A percentile compares a stretch with the other conserved stretches of the same genome.
These are phyloP conservation scores for Pascua guehoae DNA, from an alignment of 1,284 basidiomycete species.

Conservation along the genomic window DNA sequence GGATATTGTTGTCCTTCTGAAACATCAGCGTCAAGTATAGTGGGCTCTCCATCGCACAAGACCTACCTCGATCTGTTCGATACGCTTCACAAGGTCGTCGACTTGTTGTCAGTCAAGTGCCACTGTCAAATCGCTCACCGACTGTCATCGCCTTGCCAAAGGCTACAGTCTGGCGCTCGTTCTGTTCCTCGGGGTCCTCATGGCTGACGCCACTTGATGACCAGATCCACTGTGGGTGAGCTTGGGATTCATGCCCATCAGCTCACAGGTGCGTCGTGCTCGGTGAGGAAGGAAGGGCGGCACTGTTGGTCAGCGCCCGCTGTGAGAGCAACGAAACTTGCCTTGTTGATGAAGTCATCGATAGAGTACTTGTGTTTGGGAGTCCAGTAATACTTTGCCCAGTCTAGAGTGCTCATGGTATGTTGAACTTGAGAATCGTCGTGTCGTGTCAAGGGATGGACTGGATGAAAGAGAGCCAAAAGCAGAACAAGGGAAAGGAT, in stretches of 20 bases:
- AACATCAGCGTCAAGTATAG: neutral
- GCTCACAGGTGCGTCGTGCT: slow-evolving; percentile 20
- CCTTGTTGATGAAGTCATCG: slow-evolving; percentile 31
- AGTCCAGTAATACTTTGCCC: slow-evolving; percentile 21
- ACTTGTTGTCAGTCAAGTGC: slow-evolving; percentile 17
- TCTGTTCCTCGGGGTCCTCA: slow-evolving; percentile 19
- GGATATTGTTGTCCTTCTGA: slow-evolving; percentile 25
- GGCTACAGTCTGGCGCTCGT: slow-evolving; percentile 3
- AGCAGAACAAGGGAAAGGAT: neutral
- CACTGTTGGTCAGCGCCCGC: slow-evolving; percentile 9
- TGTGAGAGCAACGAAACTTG: neutral
- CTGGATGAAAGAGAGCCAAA: neutral
- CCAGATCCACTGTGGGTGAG: slow-evolving; percentile 28
- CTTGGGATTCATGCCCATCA: neutral
- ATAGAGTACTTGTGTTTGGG: slow-evolving; percentile 9
- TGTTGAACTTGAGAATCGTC: neutral
- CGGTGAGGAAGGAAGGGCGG: slow-evolving; percentile 22
- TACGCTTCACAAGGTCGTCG: slow-evolving; percentile 11
- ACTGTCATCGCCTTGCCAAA: slow-evolving; percentile 15
- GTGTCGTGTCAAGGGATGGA: neutral
- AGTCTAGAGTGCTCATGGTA: neutral
- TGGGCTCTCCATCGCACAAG: too few species aligned
- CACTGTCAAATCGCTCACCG: slow-evolving; percentile 12
- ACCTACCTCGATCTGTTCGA: slow-evolving; percentile 24
- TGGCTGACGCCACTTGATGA: neutral